These are phyloP conservation scores for Teunomyces atbi DNA, from an alignment of 805 yeast species.

Conservation along the genomic window DNA sequence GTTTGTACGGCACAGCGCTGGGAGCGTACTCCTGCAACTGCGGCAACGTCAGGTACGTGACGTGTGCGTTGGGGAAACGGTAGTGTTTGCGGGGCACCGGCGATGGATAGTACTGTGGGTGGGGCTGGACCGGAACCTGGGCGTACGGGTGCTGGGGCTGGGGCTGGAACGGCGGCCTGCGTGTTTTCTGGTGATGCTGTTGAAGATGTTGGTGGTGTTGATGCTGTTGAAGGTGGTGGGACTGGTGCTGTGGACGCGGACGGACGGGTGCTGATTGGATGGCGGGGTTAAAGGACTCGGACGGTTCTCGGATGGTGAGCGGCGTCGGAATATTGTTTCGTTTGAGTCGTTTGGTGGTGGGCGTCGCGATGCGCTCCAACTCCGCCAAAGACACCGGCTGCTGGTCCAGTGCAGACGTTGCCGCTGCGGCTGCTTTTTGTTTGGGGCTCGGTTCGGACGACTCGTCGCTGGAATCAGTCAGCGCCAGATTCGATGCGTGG, in stretches of 20 bases:
- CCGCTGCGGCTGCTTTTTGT: neutral
- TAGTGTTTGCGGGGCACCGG: conserved; percentile 11
- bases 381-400: neutral
- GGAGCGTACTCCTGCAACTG: conserved; percentile 1
- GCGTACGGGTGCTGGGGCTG: neutral
- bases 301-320: conserved; percentile 15
- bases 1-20: conserved; percentile 3
- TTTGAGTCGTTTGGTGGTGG: conserved; percentile 27
- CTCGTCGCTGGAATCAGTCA: conserved; percentile 1
- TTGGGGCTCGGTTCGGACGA: neutral
- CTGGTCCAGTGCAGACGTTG: neutral
- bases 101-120: conserved; percentile 8
- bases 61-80: conserved; percentile 12
- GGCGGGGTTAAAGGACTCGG: conserved; percentile 13
- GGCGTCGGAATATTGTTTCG: conserved; percentile 35
- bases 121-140: too few species aligned
- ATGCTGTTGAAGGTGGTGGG: conserved; percentile 7
- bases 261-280: conserved; percentile 36
- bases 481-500: conserved; percentile 5
- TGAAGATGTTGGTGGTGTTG: conserved; percentile 6
- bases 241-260: conserved; percentile 1
- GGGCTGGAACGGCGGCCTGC: neutral
- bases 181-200: conserved; percentile 1
- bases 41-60: conserved; percentile 9
- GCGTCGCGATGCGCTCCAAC: conserved; percentile 16